phyloP scores from a whole-genome alignment of 805 yeast species.

The Myxozyma geophila region DNA sequence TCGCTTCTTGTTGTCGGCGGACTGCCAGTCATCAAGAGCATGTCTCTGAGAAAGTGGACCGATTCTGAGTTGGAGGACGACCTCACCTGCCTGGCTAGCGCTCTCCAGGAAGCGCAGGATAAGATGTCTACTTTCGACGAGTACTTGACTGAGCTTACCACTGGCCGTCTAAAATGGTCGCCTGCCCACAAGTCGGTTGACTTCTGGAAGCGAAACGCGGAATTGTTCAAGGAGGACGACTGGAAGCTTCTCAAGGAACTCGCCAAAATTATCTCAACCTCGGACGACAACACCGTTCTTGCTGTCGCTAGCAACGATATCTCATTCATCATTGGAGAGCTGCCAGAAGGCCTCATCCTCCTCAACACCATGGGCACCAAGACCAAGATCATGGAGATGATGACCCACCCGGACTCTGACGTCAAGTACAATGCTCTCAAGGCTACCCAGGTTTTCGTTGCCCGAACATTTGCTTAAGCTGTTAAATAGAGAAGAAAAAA shows the following conservation, averaged over 20 bases:
- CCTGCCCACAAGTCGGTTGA: constrained; percentile 89
- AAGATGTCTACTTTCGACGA: constrained; percentile 91
- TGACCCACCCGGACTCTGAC: constrained; percentile 79
- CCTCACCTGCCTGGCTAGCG: constrained; percentile 59
- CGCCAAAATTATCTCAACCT: constrained; percentile 46
- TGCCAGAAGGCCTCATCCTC: constrained; percentile 63
- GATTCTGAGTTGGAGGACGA: constrained; percentile 88
- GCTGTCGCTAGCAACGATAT: constrained; percentile 74
- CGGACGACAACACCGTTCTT: constrained; percentile 44
- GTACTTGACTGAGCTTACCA: constrained; percentile 79
- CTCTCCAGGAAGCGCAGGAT: constrained; percentile 72
- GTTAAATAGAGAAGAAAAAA: not conserved
- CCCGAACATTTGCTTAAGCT: constrained; percentile 60
- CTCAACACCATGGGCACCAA: constrained; percentile 66
- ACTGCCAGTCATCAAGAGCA: constrained; percentile 64
- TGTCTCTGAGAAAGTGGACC: constrained; percentile 88
- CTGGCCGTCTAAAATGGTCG: constrained; percentile 79
- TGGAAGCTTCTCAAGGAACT: constrained; percentile 73
- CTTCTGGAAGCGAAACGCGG: constrained; percentile 86
- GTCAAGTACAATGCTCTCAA: constrained; percentile 93
- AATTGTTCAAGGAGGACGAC: constrained; percentile 73
- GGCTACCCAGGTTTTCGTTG: constrained; percentile 91
- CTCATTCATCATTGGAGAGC: constrained; percentile 61
- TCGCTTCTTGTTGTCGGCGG: constrained; percentile 77
- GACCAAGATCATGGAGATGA: constrained; percentile 78